Conservation (phyloP, 768 basidiomycete species). For the Russula ochroleuca region DNA sequence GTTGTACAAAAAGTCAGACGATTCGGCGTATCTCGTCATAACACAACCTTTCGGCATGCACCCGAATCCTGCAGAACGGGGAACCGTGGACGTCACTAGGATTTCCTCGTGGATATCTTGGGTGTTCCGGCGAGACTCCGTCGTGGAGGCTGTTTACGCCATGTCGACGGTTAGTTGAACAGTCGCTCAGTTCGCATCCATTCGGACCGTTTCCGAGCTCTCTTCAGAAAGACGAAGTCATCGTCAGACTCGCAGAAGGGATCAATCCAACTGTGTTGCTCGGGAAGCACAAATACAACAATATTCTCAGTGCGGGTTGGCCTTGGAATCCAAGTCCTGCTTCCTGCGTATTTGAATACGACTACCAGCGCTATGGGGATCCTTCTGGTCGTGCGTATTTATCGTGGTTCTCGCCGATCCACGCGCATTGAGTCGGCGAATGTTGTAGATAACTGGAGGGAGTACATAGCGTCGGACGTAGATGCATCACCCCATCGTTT, state of each 20-base stretch:
- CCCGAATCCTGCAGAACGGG: constrained; percentile 12
- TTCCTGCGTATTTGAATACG: constrained; percentile 19
- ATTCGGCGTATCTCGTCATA: constrained; percentile 22
- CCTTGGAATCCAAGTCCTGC: background rate
- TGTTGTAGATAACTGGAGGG: constrained; percentile 21
- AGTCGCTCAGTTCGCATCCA: background rate
- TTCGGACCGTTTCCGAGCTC: constrained; percentile 3
- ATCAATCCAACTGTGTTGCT: constrained; percentile 8
- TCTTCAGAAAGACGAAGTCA: constrained; percentile 22
- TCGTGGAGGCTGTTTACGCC: constrained; percentile 22
- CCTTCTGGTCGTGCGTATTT: constrained; percentile 22
- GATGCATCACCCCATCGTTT: constrained; percentile 6
- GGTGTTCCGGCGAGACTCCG: constrained; percentile 16
- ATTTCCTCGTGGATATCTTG: constrained; percentile 23
- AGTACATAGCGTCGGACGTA: constrained; percentile 6
- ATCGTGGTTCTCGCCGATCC: background rate
- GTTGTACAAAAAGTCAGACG: constrained; percentile 18
- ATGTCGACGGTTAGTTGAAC: constrained; percentile 26
- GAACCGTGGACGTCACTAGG: constrained; percentile 11
- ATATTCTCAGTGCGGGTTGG: constrained; percentile 17
- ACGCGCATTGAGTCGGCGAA: background rate
- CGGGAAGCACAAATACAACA: constrained; percentile 21
- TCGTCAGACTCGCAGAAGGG: constrained; percentile 17
- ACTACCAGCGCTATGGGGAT: constrained; percentile 19
- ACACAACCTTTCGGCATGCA: constrained; percentile 22